Base-by-base conservation (phyloP, 2,329 filamentous ascomycete genomes). In the Colletotrichum aenigma region DNA sequence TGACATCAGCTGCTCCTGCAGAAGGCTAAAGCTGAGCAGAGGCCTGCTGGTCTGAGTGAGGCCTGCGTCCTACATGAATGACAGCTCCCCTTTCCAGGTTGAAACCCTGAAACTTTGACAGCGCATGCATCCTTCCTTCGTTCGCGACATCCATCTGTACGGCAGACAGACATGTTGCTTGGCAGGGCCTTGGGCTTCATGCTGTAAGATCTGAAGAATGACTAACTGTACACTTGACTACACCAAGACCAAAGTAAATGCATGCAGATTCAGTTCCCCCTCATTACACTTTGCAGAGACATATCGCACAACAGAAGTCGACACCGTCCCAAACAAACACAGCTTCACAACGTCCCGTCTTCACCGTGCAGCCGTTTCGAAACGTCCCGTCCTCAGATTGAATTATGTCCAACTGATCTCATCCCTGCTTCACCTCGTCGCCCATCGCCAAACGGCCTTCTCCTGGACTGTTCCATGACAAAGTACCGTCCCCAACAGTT, bases 281-380 rank as follows among this genome's bases (percentile, higher is more conserved):
- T n/a, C 55, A 32, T 52, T 30, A 60, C 61, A 36, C 62, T 52
- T 58, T 32, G 64, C 70, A 71, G 61, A 71, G 28, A 38, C 72
- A 61, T 24, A n/a, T 28, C 30, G 58, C 28, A 34, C 30, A 32
- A 34, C 30, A 52, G 58, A 34, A 34, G 10, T 34, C 28, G 30
- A 34, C 32, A 13, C 69, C 62, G 62, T 34, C 24, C 69, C 38
- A 74, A 60, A 66, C 72, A 61, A 38, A 26, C 61, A 18, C 30
- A 67, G 62, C 72, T 58, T 71, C 61, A 71, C 55, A 52, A 34
- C 15, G 10, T 56, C 32, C 48, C 66, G 61, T 67, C 55, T 32
- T 43, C 34, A 36, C 56, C 62, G 48, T 65, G 30, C 64, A 30
- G 70, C 43, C 70, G 70, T 76, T 74, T 74, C 64, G 74, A 75